Evolutionary conservation across 495 filamentous ascomycete species (phyloP).

Genomic region (Darksidea phi): DNA sequence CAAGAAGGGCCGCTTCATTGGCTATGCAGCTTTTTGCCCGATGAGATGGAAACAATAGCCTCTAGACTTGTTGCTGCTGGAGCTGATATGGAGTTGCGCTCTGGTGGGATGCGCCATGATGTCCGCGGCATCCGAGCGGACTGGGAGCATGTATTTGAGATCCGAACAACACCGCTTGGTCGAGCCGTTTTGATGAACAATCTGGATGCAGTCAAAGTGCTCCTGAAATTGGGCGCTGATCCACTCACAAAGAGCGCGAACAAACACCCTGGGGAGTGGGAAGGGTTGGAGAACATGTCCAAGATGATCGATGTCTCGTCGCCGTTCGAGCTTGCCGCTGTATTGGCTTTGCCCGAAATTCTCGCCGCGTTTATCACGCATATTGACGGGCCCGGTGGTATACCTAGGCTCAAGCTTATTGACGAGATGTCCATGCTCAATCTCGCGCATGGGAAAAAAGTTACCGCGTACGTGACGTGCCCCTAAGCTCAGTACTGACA

Average conservation of each 20-base stretch:
- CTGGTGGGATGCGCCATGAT: neutral
- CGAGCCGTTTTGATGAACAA: slow-evolving; percentile 10
- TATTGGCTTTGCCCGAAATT: slow-evolving; percentile 2
- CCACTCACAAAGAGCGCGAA: slow-evolving; percentile 1
- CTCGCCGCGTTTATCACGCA: slow-evolving; percentile 4
- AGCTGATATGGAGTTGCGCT: slow-evolving; percentile 8
- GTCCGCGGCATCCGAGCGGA: slow-evolving; percentile 7
- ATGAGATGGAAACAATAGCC: slow-evolving; percentile 4
- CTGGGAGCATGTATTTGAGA: slow-evolving; percentile 8
- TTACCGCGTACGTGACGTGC: no score
- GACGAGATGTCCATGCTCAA: slow-evolving; percentile 7
- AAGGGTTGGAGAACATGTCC: neutral
- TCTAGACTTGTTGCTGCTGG: neutral
- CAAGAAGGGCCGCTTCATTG: slow-evolving; percentile 13
- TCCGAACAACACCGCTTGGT: slow-evolving; percentile 3
- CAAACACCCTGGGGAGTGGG: neutral
- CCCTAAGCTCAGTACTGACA: no score
- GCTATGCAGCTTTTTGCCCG: slow-evolving; percentile 4
- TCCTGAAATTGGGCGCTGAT: slow-evolving; percentile 5
- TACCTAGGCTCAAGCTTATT: neutral
- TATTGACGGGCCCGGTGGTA: neutral
- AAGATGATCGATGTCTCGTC: slow-evolving; percentile 1
- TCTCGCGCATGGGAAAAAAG: slow-evolving; percentile 2
- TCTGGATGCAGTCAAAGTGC: slow-evolving; percentile 3
- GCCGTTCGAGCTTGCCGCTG: slow-evolving; percentile 5